Percentiles rank a stretch among this genome's conserved stretches.
Evolutionary conservation across 2,329 filamentous ascomycete genomes (phyloP).

Genomic region (Cryphonectria parasitica): DNA sequence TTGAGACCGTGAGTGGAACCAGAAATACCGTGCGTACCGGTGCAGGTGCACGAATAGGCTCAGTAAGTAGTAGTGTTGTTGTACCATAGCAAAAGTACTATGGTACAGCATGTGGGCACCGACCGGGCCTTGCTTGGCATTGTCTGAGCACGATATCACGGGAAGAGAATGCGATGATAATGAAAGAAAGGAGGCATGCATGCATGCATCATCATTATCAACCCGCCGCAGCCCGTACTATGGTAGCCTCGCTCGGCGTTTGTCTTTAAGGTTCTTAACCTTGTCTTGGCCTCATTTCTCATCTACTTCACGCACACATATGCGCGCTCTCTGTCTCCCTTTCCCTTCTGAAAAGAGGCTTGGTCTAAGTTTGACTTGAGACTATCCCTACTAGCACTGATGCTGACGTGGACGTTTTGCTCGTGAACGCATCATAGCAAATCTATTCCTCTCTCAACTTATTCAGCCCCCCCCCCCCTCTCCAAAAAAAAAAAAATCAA

Average conservation of each 20-base stretch:
- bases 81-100: not conserved
- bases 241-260: not conserved
- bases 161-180: not conserved
- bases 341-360: not conserved
- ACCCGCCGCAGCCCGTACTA: not conserved
- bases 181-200: not conserved
- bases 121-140: not conserved
- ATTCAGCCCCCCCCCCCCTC: not conserved
- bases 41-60: not conserved
- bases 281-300: not conserved
- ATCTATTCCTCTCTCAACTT: not conserved
- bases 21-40: not conserved
- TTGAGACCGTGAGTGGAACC: not conserved
- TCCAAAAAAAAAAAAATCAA: too few relatives aligned
- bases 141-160: not conserved
- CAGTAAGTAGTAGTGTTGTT: not conserved
- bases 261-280: not conserved
- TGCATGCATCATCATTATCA: not conserved
- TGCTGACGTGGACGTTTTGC: not conserved
- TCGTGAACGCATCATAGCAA: not conserved
- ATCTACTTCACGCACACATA: not conserved
- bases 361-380: not conserved
- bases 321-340: not conserved
- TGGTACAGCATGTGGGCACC: not conserved
- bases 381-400: not conserved